Percentiles rank a stretch among this genome's conserved stretches.
Conservation (phyloP, 768 basidiomycete species). For the Polyporus arcularius region DNA sequence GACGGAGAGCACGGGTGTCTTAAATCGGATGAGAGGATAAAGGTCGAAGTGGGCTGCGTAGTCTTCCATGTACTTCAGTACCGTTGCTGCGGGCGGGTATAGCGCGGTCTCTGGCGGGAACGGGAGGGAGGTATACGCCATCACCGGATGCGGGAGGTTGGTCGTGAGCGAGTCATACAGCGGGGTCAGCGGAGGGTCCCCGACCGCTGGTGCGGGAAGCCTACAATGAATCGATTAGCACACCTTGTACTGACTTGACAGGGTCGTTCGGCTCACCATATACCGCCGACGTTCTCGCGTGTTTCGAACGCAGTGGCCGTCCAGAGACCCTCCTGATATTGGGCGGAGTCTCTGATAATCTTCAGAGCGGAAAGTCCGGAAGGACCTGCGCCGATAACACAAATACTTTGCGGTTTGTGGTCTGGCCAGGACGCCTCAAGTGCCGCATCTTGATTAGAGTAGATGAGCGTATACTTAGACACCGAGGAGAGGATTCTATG, state of each 20-base stretch:
- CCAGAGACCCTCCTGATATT: constrained; percentile 65
- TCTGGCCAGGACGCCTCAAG: constrained; percentile 4
- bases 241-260: neutral
- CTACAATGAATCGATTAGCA: constrained; percentile 27
- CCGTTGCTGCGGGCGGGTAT: constrained; percentile 61
- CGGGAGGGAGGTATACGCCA: constrained; percentile 63
- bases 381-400: constrained; percentile 78
- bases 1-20: constrained; percentile 53
- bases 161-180: constrained; percentile 82
- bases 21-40: constrained; percentile 59
- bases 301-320: constrained; percentile 63
- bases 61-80: constrained; percentile 67
- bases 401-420: constrained; percentile 38
- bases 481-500: neutral
- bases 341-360: constrained; percentile 56
- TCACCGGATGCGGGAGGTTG: constrained; percentile 77
- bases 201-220: constrained; percentile 55
- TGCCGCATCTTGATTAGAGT: neutral
- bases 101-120: constrained; percentile 76
- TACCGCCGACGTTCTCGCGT: constrained; percentile 65
- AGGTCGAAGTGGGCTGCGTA: constrained; percentile 69
- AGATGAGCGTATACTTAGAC: neutral
- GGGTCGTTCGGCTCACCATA: constrained; percentile 56
- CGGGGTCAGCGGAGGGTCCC: constrained; percentile 62
- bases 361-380: constrained; percentile 73